phyloP scores from a whole-genome alignment of 2,329 filamentous ascomycete species.

The Chaetomiaceae sp. region DNA sequence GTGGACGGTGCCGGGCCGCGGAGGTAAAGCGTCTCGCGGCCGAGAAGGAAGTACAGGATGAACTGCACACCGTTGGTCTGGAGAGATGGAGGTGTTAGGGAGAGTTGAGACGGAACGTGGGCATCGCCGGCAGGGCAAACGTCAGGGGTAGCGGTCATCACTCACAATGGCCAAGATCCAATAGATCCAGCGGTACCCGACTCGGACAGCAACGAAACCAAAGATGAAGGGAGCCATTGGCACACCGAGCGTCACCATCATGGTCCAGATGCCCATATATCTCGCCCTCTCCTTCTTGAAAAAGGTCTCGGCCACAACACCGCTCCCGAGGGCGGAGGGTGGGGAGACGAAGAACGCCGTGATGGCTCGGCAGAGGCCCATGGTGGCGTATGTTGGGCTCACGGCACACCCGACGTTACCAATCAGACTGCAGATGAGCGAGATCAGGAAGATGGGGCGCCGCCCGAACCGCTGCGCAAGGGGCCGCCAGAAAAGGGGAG shows the following conservation, averaged over 20 bases:
- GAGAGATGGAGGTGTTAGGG: background rate
- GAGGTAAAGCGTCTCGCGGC: conserved; percentile 52
- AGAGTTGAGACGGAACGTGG: too few relatives aligned
- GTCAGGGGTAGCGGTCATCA: conserved; percentile 1
- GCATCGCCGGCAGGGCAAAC: background rate
- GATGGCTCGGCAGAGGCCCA: conserved; percentile 48
- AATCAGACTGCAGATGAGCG: conserved; percentile 41
- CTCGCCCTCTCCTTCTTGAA: conserved; percentile 50
- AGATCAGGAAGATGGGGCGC: conserved; percentile 49
- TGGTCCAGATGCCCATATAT: conserved; percentile 56
- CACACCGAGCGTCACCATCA: conserved; percentile 28
- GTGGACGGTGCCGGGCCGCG: conserved; percentile 32
- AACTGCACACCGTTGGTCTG: conserved; percentile 54
- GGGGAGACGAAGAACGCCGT: conserved; percentile 53
- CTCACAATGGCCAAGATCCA: conserved; percentile 51
- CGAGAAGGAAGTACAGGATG: conserved; percentile 50
- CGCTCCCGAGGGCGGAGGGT: conserved; percentile 47
- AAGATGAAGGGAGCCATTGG: conserved; percentile 34
- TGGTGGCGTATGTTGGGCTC: conserved; percentile 43
- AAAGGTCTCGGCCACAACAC: conserved; percentile 53
- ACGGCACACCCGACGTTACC: conserved; percentile 52
- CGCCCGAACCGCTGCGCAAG: conserved; percentile 50
- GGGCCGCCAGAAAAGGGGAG: conserved; percentile 53
- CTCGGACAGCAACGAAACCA: conserved; percentile 44
- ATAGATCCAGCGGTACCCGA: conserved; percentile 55